Evolutionary conservation across 169 alveolate species (phyloP), one percentile per base, ranked within the genome.

Genomic region (Babesia ovata): DNA sequence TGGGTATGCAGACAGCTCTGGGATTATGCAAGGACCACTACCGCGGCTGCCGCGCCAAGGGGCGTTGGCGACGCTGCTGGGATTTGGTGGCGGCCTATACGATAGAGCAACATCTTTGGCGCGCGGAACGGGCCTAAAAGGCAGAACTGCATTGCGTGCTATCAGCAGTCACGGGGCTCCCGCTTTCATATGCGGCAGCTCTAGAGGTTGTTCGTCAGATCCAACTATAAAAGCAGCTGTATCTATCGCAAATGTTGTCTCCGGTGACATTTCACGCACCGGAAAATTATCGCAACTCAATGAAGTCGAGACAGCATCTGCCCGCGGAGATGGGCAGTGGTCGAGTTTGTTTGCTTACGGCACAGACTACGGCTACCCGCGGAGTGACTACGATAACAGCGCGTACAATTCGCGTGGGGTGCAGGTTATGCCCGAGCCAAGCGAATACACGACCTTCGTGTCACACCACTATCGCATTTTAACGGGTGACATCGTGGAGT

Each of bases 401-500:
- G 14, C 28, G 11, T 11, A 24, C 46, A 19, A 12, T 8, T 16
- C 48, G 12, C 16, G 56, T 1, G 57, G 16, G 13, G 26, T 42
- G 6, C 39, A 28, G 9, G 11, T 8, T 14, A 73, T 50, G 28
- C 66, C 59, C 28, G 66, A 24, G 14, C 33, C 61, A 22, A 36
- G 49, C 16, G 91, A 85, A 49, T 79, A 65, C 44, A 75, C 79
- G 53, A 90, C 94, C 50, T 90, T 90, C 66, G 94, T 90, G 21
- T 90, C 94, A 17, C 84, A 81, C 46, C 91, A 90, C 76, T 90
- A 90, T 61, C 84, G 91, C 69, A 86, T 85, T 56, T 58, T 77
- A 21, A 72, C 88, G 46, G 88, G 84, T 44, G 94, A 90, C 49
- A 87, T 90, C n/a, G 84, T 86, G 66, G 91, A 78, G 61, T 92